Conservation (phyloP, 257 asterid genomes). For the Fraxinus americana region DNA sequence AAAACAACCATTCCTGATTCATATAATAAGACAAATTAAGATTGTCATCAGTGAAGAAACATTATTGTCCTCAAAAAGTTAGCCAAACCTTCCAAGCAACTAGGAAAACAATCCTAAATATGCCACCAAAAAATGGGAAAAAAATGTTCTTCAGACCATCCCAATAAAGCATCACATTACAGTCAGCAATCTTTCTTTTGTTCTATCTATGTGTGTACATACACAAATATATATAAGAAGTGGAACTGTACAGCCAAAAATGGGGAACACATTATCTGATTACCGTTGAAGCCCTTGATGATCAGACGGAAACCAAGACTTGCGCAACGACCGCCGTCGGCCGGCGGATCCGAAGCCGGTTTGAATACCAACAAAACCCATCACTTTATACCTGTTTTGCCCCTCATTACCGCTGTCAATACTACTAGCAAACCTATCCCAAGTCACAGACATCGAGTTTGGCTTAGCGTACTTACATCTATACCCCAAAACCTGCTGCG, state of each 20-base stretch:
- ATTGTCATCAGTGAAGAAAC: not conserved
- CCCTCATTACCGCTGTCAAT: constrained; percentile 35
- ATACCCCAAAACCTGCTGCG: constrained; percentile 41
- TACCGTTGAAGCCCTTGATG: constrained; percentile 81
- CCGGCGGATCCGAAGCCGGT: constrained; percentile 88
- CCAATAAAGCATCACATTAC: not conserved
- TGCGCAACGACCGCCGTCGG: constrained; percentile 73
- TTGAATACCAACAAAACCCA: constrained; percentile 94
- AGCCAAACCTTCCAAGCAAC: not conserved
- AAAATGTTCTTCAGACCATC: not conserved
- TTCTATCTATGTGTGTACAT: not conserved
- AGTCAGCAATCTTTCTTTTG: not conserved
- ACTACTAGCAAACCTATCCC: constrained; percentile 59
- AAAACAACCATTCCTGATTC: not conserved
- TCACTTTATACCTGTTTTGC: constrained; percentile 70
- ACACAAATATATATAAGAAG: not conserved
- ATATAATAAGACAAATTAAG: not conserved
- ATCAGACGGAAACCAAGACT: constrained; percentile 93
- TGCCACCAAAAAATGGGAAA: not conserved
- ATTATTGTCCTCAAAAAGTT: not conserved
- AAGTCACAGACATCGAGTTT: constrained; percentile 65
- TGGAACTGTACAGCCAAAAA: not conserved
- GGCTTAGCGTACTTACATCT: constrained; percentile 58
- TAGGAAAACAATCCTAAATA: not conserved
- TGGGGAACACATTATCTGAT: not conserved